Percentiles rank a stretch among this genome's conserved stretches.
Evolutionary conservation across 2,329 filamentous ascomycete species (phyloP).

Genomic region (Thelonectria olida): DNA sequence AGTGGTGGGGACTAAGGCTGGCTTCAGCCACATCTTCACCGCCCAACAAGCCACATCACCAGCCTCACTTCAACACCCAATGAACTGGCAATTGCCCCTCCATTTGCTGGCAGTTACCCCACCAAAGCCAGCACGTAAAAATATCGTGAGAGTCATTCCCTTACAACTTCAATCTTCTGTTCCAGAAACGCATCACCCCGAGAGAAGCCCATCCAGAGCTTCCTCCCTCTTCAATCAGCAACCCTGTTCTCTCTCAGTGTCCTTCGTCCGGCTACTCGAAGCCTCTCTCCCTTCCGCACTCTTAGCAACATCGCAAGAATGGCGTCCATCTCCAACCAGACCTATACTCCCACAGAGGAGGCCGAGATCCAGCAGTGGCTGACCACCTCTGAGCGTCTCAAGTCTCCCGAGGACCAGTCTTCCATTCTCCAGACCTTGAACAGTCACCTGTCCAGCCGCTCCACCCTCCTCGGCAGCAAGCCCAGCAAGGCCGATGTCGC

Average conservation of each 20-base stretch:
- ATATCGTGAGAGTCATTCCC: slow-evolving; percentile 27
- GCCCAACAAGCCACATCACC: slow-evolving; percentile 14
- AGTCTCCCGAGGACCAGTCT: slow-evolving; percentile 64
- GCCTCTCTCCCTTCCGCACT: slow-evolving; percentile 49
- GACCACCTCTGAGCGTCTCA: slow-evolving; percentile 76
- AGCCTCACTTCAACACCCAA: slow-evolving; percentile 7
- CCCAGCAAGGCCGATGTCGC: slow-evolving; percentile 88
- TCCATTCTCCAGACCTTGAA: slow-evolving; percentile 83
- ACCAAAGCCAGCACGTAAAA: slow-evolving; percentile 27
- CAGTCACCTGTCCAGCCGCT: slow-evolving; percentile 85
- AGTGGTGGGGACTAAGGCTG: not conserved
- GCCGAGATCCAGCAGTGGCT: slow-evolving; percentile 92
- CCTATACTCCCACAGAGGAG: slow-evolving; percentile 82
- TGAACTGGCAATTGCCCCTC: slow-evolving; percentile 32
- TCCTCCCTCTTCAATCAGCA: slow-evolving; percentile 30
- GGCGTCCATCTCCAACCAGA: slow-evolving; percentile 70
- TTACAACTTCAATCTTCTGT: slow-evolving; percentile 6
- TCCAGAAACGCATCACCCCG: slow-evolving; percentile 3
- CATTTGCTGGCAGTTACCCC: slow-evolving; percentile 26
- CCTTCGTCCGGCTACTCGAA: slow-evolving; percentile 44
- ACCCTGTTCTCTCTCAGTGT: slow-evolving; percentile 55
- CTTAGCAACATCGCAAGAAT: slow-evolving; percentile 60
- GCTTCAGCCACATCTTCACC: slow-evolving; percentile 6
- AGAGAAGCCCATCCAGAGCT: slow-evolving; percentile 39
- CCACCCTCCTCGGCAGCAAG: slow-evolving; percentile 89